A percentile compares a stretch with the other conserved stretches of the same genome.
Evolutionary conservation across 768 basidiomycete species (phyloP).

Genomic region (Panus rudis): DNA sequence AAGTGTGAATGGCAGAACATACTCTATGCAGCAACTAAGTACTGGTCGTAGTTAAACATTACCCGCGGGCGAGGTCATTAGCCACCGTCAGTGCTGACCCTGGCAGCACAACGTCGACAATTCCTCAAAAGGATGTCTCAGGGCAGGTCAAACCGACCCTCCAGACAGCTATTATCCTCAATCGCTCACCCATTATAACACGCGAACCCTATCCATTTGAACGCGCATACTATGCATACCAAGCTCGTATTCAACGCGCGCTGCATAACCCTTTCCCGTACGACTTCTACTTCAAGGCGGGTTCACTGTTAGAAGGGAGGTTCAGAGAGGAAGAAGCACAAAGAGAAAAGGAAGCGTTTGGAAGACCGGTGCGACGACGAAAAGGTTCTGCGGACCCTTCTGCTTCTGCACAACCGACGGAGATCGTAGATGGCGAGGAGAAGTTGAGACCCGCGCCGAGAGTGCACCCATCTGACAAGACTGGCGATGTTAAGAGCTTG

Average conservation of each 20-base stretch:
- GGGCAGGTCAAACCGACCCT: slow-evolving; percentile 39
- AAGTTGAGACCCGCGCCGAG: slow-evolving; percentile 58
- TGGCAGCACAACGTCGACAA: slow-evolving; percentile 10
- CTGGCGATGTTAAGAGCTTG: slow-evolving; percentile 60
- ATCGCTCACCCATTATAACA: slow-evolving; percentile 71
- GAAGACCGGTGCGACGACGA: slow-evolving; percentile 27
- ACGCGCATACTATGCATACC: slow-evolving; percentile 76
- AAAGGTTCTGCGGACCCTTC: not conserved
- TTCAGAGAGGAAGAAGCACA: slow-evolving; percentile 71
- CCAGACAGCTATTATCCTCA: slow-evolving; percentile 63
- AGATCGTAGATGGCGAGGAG: slow-evolving; percentile 38
- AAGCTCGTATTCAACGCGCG: slow-evolving; percentile 74
- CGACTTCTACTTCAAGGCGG: slow-evolving; percentile 92
- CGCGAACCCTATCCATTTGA: slow-evolving; percentile 70
- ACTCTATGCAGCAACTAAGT: slow-evolving; percentile 3
- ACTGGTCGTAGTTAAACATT: no score
- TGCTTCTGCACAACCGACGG: slow-evolving; percentile 10
- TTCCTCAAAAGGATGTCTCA: slow-evolving; percentile 18
- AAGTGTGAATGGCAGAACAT: not conserved
- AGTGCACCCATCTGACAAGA: slow-evolving; percentile 51
- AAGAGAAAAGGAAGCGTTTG: slow-evolving; percentile 71
- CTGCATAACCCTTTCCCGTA: slow-evolving; percentile 83
- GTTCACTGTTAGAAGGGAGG: slow-evolving; percentile 74
- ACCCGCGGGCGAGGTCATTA: slow-evolving; percentile 12
- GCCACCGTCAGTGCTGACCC: slow-evolving; percentile 19